Base-by-base conservation (phyloP, 371 early-diverging fungal genomes). In the Capillidium rhysosporum region DNA sequence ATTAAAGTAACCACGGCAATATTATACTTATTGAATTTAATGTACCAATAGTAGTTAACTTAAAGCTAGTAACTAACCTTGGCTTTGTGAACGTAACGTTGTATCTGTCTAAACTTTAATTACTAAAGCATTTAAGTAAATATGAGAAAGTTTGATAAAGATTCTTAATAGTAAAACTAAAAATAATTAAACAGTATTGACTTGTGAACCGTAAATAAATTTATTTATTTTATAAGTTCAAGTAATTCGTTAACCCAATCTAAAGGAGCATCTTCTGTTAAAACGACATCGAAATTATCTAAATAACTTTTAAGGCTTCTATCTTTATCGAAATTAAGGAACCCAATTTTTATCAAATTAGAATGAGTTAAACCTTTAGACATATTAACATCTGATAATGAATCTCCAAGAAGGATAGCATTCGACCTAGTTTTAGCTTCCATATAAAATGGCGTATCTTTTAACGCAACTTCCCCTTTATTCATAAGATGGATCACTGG, bases 401-500 rank as follows among this genome's bases (percentile, higher is more conserved):
- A 79, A 63, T 84, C 84, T 10, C 84, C 84, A 62, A 83, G 64
- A 46, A 86, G 51, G 23, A 86, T 73, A n/a, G 75, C 74, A 53
- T 78, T 78, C 23, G 47, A 14, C 16, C 75, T 61, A 30, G 66
- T 24, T 40, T 69, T 49, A 44, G 72, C 71, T 24, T 52, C 28
- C 1, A 44, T 10, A 40, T 65, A 57, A 52, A 74, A 73, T 21
- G 69, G 62, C 0, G 71, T 68, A 0, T 61, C 61, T 39, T 72
- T 67, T 5, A 74, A 40, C 18, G 65, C 66, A 30, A 80, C 69
- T 57, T 82, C 82, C 47, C 72, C 69, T 69, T 86, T 86, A 73
- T 84, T 86, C 59, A 84, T 76, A 0, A 77, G 69, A 63, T 86
- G 84, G 46, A 84, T 80, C 44, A 82, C 39, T 0, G 82, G 84